These are phyloP conservation scores for Mycothermus thermophilus DNA, from an alignment of 495 filamentous ascomycete species.

Conservation along the genomic window DNA sequence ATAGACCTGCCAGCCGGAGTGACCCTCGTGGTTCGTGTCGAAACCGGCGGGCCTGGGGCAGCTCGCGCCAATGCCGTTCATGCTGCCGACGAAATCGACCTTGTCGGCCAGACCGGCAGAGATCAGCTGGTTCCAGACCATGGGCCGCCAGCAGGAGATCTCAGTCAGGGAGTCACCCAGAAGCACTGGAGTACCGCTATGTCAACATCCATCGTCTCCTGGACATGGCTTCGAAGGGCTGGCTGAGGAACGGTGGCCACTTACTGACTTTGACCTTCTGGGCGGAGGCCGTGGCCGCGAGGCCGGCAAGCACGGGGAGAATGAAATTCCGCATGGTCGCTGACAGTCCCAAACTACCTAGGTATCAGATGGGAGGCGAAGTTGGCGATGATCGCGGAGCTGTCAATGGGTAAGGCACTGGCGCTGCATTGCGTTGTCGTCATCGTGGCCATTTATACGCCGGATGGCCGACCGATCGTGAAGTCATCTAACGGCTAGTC, in stretches of 20 bases:
- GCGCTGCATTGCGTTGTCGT: too few species aligned
- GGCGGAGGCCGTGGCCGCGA: slow-evolving; percentile 4
- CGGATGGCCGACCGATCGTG: too few species aligned
- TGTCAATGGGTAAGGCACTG: too few species aligned
- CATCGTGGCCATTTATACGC: too few species aligned
- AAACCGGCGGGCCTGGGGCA: slow-evolving; percentile 12
- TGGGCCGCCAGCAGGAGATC: slow-evolving; percentile 23
- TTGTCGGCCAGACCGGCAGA: slow-evolving; percentile 12
- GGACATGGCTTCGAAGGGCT: not conserved
- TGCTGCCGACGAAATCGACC: slow-evolving; percentile 25
- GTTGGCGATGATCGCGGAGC: too few species aligned
- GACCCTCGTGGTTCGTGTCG: slow-evolving; percentile 24
- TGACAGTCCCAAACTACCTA: too few species aligned
- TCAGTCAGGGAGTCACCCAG: slow-evolving; percentile 27
- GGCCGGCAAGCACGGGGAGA: slow-evolving; percentile 4
- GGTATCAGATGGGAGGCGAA: too few species aligned
- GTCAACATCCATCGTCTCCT: not conserved
- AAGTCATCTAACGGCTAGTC: too few species aligned
- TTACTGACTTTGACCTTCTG: slow-evolving; percentile 14
- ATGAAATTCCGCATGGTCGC: slow-evolving; percentile 6
- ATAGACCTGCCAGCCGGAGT: slow-evolving; percentile 26
- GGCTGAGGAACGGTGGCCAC: not conserved
- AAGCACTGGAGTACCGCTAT: slow-evolving; percentile 12
- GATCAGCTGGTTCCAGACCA: slow-evolving; percentile 19
- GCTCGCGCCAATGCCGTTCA: slow-evolving; percentile 14